Evolutionary conservation across 345 rosid species (phyloP).

Genomic region (Eucalyptus melliodora): DNA sequence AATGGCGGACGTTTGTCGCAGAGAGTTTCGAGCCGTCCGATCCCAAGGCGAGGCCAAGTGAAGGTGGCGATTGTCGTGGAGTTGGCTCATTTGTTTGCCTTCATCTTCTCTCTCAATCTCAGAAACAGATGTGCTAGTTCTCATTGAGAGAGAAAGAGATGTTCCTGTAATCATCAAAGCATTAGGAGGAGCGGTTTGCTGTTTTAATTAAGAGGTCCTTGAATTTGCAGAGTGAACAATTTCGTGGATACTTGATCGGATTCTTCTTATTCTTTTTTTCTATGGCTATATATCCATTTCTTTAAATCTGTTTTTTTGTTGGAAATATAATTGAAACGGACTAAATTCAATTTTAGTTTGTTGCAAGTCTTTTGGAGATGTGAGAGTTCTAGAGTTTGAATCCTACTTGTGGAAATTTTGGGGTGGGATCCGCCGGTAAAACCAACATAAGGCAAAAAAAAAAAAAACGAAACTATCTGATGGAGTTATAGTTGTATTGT

Average conservation of each 20-base stretch:
- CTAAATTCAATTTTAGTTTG: too few species aligned
- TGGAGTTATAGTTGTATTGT: not conserved
- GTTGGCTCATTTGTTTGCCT: slow-evolving; percentile 44
- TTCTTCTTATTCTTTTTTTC: not conserved
- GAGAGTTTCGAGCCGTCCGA: too few species aligned
- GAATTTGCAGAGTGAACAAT: not conserved
- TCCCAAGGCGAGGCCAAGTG: too few species aligned
- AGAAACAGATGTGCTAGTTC: too few species aligned
- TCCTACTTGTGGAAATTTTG: not conserved
- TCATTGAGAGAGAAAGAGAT: not conserved
- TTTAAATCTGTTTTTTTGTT: not conserved
- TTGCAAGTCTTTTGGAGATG: not conserved
- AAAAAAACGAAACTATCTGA: not conserved
- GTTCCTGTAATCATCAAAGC: not conserved
- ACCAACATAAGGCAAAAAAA: not conserved
- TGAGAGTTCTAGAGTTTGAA: not conserved
- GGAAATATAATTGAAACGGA: not conserved
- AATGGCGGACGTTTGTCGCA: too few species aligned
- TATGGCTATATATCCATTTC: not conserved
- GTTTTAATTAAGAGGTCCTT: not conserved
- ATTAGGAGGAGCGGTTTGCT: not conserved
- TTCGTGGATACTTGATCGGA: not conserved
- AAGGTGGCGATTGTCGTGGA: not conserved
- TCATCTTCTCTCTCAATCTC: too few species aligned
- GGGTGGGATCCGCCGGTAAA: not conserved